Conservation (phyloP, 2,329 filamentous ascomycete genomes). For the Mycosphaerella sp. region DNA sequence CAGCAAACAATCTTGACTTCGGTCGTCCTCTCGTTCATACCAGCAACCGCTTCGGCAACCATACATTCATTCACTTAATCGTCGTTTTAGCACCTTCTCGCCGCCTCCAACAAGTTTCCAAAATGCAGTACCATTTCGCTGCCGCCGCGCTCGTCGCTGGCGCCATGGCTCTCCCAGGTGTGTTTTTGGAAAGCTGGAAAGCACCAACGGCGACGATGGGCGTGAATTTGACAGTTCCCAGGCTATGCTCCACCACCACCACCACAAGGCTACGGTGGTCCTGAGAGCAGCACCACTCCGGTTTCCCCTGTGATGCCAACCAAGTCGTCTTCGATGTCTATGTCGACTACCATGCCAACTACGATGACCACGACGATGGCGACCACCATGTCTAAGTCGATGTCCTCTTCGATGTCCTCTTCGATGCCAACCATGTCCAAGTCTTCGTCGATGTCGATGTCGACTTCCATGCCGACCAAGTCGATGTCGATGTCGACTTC, state of each 20-base stretch:
- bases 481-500: no score
- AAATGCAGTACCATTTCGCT: constrained; percentile 23
- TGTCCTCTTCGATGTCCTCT: no score
- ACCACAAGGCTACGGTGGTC: background rate
- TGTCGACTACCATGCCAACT: background rate
- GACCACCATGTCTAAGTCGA: no score
- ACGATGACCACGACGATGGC: no score
- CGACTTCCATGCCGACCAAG: no score
- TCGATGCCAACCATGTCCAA: no score
- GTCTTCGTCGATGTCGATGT: no score
- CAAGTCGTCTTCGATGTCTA: background rate
- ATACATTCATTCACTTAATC: constrained; percentile 14
- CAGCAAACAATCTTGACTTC: constrained; percentile 18
- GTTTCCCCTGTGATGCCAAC: background rate
- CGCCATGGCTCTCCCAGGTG: constrained; percentile 15
- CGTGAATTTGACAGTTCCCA: background rate
- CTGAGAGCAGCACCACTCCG: background rate
- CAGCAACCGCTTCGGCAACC: constrained; percentile 9
- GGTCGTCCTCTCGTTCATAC: constrained; percentile 22
- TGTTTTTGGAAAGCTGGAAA: background rate
- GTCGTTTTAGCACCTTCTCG: constrained; percentile 10
- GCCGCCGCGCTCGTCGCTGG: constrained; percentile 21
- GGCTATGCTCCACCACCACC: background rate
- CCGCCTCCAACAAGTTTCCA: constrained; percentile 8
- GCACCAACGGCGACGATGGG: background rate